These are phyloP conservation scores for Pinus taeda DNA, from an alignment of 75 land plant species.

Conservation along the genomic window DNA sequence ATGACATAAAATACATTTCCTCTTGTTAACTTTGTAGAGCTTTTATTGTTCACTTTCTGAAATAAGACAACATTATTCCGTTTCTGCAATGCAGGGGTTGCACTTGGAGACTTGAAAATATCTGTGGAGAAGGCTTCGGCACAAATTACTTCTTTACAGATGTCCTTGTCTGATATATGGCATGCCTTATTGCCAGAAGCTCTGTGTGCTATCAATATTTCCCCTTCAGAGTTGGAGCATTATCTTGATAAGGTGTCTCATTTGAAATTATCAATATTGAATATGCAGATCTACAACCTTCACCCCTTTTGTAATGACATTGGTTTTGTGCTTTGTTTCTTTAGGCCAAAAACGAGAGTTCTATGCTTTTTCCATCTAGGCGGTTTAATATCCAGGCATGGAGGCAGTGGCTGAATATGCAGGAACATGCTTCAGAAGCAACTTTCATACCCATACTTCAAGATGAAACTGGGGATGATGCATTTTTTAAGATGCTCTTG, in stretches of 20 bases:
- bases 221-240: conserved; percentile 22
- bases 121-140: conserved; percentile 21
- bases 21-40: not conserved
- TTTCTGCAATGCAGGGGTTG: conserved; percentile 1
- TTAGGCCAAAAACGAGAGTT: conserved; percentile 1
- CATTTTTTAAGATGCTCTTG: conserved; percentile 8
- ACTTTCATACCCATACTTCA: not conserved
- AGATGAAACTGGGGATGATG: not conserved
- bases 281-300: not conserved
- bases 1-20: not conserved
- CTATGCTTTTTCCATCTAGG: not conserved
- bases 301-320: not conserved
- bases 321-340: conserved; percentile 3
- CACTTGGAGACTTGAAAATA: conserved; percentile 12
- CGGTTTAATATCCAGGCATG: conserved; percentile 13
- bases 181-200: conserved; percentile 23
- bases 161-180: conserved; percentile 24
- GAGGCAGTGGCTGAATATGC: conserved; percentile 25
- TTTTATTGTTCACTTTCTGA: not conserved
- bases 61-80: not conserved
- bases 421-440: conserved; percentile 20
- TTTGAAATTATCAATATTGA: not conserved
- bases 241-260: conserved; percentile 22
- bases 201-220: conserved; percentile 23
- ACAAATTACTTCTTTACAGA: conserved; percentile 21